Conservation (phyloP, 2,329 filamentous ascomycete species). For the Pezicula rhizophila region DNA sequence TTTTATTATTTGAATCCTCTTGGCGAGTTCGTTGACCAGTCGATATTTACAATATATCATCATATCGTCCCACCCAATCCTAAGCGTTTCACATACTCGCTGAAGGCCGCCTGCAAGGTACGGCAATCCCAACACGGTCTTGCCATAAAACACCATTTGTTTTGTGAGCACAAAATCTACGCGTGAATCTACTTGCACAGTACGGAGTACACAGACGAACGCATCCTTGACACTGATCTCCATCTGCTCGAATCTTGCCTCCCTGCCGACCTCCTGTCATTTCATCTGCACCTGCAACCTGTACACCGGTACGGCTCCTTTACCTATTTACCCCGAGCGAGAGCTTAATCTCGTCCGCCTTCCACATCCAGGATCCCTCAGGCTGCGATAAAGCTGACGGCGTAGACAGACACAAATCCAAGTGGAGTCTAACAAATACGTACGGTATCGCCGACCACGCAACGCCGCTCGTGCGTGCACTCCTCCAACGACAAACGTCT, state of each 20-base stretch:
- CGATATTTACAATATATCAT: background rate
- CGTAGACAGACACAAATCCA: background rate
- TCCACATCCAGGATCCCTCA: too few species aligned
- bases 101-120: background rate
- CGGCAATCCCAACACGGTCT: background rate
- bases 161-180: background rate
- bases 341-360: background rate
- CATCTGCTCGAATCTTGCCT: background rate
- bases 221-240: background rate
- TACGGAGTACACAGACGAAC: background rate
- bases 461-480: background rate
- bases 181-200: too few species aligned
- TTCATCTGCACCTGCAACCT: too few species aligned
- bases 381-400: conserved; percentile 1
- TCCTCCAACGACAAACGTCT: background rate
- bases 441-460: background rate
- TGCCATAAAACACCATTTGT: background rate
- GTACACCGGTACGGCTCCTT: too few species aligned
- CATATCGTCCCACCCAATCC: background rate
- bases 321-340: too few species aligned
- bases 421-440: background rate
- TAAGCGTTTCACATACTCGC: too few species aligned
- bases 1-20: background rate
- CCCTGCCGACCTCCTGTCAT: background rate
- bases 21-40: background rate